A percentile compares a stretch with the other conserved stretches of the same genome.
These are phyloP conservation scores for Jaltomata sinuosa DNA, from an alignment of 257 asterid genomes.

Conservation along the genomic window DNA sequence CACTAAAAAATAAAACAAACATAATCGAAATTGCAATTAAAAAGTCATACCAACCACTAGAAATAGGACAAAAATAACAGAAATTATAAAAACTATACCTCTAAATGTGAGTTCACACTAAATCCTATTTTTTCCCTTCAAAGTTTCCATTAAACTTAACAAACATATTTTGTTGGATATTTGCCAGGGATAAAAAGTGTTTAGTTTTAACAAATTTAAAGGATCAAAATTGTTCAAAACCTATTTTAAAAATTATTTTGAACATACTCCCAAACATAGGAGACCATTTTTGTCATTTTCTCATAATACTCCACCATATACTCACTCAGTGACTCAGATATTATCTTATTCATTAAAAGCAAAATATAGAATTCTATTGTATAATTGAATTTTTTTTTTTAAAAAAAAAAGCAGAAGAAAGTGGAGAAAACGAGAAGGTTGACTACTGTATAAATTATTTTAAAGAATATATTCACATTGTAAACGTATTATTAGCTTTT, in stretches of 20 bases:
- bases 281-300: not conserved
- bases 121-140: too few relatives aligned
- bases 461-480: not conserved
- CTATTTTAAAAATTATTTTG: not conserved
- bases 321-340: not conserved
- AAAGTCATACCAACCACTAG: not conserved
- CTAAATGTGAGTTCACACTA: not conserved
- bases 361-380: not conserved
- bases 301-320: not conserved
- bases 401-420: slow-evolving; percentile 13
- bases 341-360: not conserved
- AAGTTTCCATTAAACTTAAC: too few relatives aligned
- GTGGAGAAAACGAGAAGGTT: slow-evolving; percentile 47
- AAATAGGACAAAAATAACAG: not conserved
- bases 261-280: not conserved
- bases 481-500: not conserved
- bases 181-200: too few relatives aligned
- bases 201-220: too few relatives aligned
- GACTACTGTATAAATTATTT: slow-evolving; percentile 24
- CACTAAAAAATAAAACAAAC: not conserved
- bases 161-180: too few relatives aligned
- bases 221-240: not conserved
- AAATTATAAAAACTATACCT: not conserved
- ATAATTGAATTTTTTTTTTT: not conserved
- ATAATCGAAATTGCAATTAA: not conserved